These are phyloP conservation scores for Elsinoe australis DNA, from an alignment of 2,329 filamentous ascomycete genomes.

Conservation along the genomic window DNA sequence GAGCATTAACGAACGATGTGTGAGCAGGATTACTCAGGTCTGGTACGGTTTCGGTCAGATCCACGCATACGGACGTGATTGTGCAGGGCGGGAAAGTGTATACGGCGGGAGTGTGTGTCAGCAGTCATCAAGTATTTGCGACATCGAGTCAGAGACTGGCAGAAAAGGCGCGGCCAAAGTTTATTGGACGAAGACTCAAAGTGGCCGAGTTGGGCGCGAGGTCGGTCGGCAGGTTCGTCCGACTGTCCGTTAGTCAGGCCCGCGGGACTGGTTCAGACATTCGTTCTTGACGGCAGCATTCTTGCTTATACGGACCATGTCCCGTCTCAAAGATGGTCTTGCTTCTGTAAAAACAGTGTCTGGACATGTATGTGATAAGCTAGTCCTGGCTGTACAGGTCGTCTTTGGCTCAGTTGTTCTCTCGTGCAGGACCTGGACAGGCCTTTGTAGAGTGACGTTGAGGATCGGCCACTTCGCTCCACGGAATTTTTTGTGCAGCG, in stretches of 20 bases:
- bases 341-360: too few relatives aligned
- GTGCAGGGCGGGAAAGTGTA: slow-evolving; percentile 2
- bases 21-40: slow-evolving; percentile 10
- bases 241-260: slow-evolving; percentile 4
- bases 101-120: slow-evolving; percentile 9
- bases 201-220: slow-evolving; percentile 3
- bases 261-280: slow-evolving; percentile 2
- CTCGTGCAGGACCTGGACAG: neutral
- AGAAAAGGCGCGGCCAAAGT: neutral
- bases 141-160: slow-evolving; percentile 8
- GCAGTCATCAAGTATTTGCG: slow-evolving; percentile 5
- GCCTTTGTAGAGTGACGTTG: slow-evolving; percentile 12
- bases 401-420: too few relatives aligned
- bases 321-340: too few relatives aligned
- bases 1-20: slow-evolving; percentile 8
- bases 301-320: neutral
- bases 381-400: neutral
- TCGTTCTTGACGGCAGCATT: too few relatives aligned
- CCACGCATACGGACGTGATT: too few relatives aligned
- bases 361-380: too few relatives aligned
- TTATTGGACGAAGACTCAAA: neutral
- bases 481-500: neutral
- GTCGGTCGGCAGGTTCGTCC: slow-evolving; percentile 12
- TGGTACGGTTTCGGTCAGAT: slow-evolving; percentile 4
- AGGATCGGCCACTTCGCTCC: slow-evolving; percentile 1